These are phyloP conservation scores for Raffaelea arxii DNA, from an alignment of 2,329 filamentous ascomycete species.

Conservation along the genomic window DNA sequence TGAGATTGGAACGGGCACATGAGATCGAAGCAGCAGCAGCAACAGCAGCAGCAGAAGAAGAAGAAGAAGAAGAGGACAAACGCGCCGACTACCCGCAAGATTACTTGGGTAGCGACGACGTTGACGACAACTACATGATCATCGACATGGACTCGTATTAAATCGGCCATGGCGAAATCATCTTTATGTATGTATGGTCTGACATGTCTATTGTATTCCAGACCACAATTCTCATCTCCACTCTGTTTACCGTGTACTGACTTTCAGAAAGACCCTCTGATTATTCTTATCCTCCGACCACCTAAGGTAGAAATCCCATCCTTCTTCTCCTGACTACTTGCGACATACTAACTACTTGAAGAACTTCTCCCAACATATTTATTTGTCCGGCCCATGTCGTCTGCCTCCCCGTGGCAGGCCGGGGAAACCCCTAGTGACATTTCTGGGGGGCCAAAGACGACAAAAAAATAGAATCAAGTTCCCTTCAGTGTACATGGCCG, in stretches of 20 bases:
- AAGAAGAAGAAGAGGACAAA: too few species aligned
- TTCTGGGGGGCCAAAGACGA: slow-evolving; percentile 2
- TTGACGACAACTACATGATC: too few species aligned
- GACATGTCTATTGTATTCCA: too few species aligned
- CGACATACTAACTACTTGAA: background rate
- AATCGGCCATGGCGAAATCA: too few species aligned
- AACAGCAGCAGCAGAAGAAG: too few species aligned
- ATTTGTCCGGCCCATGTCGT: slow-evolving; percentile 4
- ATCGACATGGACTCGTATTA: too few species aligned
- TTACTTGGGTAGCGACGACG: too few species aligned
- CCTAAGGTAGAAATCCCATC: background rate
- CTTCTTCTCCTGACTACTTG: background rate
- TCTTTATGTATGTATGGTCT: too few species aligned
- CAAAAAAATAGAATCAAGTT: background rate
- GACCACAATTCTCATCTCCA: background rate
- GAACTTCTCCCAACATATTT: slow-evolving; percentile 1
- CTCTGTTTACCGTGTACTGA: background rate
- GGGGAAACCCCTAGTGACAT: background rate
- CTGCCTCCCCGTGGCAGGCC: slow-evolving; percentile 5
- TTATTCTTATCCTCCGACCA: background rate
- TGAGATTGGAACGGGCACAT: too few species aligned
- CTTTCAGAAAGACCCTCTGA: background rate
- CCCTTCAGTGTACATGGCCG: background rate
- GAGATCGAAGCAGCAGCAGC: too few species aligned
- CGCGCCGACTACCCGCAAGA: too few species aligned